These are phyloP conservation scores for Brassica juncea DNA, from an alignment of 345 rosid genomes.

Conservation along the genomic window DNA sequence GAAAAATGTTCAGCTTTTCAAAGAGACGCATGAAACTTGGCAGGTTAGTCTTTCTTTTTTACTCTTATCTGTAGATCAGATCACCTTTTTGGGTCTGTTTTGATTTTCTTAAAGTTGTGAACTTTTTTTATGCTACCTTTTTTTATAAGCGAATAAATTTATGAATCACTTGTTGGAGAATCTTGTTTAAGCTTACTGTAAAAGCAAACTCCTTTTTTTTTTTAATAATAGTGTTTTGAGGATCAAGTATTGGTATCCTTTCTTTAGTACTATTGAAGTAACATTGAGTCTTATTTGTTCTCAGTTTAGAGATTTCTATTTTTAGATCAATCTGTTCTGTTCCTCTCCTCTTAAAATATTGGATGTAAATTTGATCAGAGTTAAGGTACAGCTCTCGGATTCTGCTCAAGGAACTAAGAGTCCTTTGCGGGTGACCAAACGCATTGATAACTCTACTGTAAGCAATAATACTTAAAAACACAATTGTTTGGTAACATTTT, in stretches of 20 bases:
- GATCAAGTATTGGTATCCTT: slow-evolving; percentile 1
- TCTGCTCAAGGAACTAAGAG: slow-evolving; percentile 67
- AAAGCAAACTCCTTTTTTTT: slow-evolving; percentile 28
- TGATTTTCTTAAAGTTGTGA: slow-evolving; percentile 15
- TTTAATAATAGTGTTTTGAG: slow-evolving; percentile 22
- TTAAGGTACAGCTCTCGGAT: slow-evolving; percentile 94
- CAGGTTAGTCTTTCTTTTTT: slow-evolving; percentile 51
- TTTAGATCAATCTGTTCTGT: slow-evolving; percentile 15
- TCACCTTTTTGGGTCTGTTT: slow-evolving; percentile 23
- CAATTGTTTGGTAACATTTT: neutral
- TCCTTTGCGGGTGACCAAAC: slow-evolving; percentile 72
- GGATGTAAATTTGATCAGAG: slow-evolving; percentile 46
- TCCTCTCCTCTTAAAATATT: slow-evolving; percentile 16
- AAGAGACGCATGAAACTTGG: slow-evolving; percentile 92
- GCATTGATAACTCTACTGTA: slow-evolving; percentile 53
- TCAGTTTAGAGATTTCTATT: slow-evolving; percentile 10
- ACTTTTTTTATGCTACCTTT: slow-evolving; percentile 16
- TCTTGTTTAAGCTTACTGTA: slow-evolving; percentile 29
- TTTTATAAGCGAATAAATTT: slow-evolving; percentile 1
- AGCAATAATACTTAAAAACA: slow-evolving; percentile 16
- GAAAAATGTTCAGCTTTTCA: slow-evolving; percentile 78
- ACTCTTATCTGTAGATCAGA: neutral
- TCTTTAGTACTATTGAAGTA: slow-evolving; percentile 14
- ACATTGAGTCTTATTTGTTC: neutral
- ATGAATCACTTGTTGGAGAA: slow-evolving; percentile 20